Conservation (phyloP, 768 basidiomycete species). For the Collybia mongolica region DNA sequence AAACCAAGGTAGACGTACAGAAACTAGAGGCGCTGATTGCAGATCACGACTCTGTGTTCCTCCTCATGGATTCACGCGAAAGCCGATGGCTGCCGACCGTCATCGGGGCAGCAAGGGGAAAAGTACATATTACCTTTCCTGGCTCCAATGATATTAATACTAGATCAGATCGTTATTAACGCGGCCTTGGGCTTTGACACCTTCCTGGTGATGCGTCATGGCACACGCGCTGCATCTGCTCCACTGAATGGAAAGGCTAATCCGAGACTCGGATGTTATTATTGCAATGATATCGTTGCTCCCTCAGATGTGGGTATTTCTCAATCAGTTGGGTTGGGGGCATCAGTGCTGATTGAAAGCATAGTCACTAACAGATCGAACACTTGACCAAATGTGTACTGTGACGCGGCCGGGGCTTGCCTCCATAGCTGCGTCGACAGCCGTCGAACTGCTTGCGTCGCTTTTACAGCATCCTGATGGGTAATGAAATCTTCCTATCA, state of each 20-base stretch:
- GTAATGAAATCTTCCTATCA: conserved; percentile 36
- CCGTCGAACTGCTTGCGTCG: conserved; percentile 89
- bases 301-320: conserved; percentile 73
- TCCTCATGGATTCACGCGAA: conserved; percentile 98
- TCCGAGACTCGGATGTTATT: conserved; percentile 84
- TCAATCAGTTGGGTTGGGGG: no score
- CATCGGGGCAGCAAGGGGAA: conserved; percentile 78
- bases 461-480: conserved; percentile 88
- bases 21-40: conserved; percentile 78
- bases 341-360: not conserved
- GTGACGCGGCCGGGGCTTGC: conserved; percentile 95
- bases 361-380: conserved; percentile 67
- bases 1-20: conserved; percentile 65
- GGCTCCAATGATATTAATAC: not conserved
- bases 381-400: conserved; percentile 98
- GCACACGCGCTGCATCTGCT: conserved; percentile 48
- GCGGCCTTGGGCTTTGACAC: conserved; percentile 95
- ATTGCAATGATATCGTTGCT: conserved; percentile 97
- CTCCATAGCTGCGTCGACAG: conserved; percentile 86
- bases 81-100: conserved; percentile 96
- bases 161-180: conserved; percentile 79
- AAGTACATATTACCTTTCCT: conserved; percentile 43
- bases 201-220: conserved; percentile 96
- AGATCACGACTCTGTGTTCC: conserved; percentile 85
- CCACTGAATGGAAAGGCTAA: conserved; percentile 15